Evolutionary conservation across 2,329 filamentous ascomycete species (phyloP).

Genomic region (Cercospora zeina): DNA sequence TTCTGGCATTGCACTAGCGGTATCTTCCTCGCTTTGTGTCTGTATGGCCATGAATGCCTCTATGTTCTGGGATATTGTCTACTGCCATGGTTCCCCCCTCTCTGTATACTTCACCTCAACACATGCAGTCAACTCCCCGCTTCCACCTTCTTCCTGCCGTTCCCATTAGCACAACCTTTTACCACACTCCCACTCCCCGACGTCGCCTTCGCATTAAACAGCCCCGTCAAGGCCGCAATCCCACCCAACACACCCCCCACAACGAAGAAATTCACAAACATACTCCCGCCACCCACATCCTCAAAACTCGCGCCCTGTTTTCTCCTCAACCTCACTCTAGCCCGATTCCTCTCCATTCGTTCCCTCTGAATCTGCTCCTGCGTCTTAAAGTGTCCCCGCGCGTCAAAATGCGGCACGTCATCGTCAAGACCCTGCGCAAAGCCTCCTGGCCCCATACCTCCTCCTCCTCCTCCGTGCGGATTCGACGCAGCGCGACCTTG

Average conservation of each 20-base stretch:
- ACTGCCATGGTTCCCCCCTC: not conserved
- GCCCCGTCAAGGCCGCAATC: slow-evolving; percentile 31
- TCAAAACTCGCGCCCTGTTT: slow-evolving; percentile 27
- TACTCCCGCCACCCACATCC: slow-evolving; percentile 28
- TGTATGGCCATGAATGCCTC: not conserved
- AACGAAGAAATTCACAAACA: slow-evolving; percentile 39
- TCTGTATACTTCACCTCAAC: not conserved
- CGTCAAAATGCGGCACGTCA: slow-evolving; percentile 77
- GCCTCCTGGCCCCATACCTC: slow-evolving; percentile 47
- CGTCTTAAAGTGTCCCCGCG: slow-evolving; percentile 68
- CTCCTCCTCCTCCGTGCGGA: slow-evolving; percentile 26
- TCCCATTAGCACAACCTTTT: not conserved
- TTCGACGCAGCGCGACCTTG: slow-evolving; percentile 27
- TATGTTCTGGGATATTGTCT: not conserved
- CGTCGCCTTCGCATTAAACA: slow-evolving; percentile 16
- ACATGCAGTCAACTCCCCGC: not conserved
- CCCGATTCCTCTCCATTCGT: slow-evolving; percentile 22
- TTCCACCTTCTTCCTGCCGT: not conserved
- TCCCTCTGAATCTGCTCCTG: slow-evolving; percentile 58
- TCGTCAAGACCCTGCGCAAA: slow-evolving; percentile 59
- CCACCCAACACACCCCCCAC: slow-evolving; percentile 37
- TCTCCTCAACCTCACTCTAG: slow-evolving; percentile 25
- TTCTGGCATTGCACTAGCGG: not conserved
- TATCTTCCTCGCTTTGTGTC: not conserved
- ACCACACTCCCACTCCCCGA: not conserved